Conservation (phyloP, 2,329 filamentous ascomycete genomes). For the Sclerotiophoma versabilis region DNA sequence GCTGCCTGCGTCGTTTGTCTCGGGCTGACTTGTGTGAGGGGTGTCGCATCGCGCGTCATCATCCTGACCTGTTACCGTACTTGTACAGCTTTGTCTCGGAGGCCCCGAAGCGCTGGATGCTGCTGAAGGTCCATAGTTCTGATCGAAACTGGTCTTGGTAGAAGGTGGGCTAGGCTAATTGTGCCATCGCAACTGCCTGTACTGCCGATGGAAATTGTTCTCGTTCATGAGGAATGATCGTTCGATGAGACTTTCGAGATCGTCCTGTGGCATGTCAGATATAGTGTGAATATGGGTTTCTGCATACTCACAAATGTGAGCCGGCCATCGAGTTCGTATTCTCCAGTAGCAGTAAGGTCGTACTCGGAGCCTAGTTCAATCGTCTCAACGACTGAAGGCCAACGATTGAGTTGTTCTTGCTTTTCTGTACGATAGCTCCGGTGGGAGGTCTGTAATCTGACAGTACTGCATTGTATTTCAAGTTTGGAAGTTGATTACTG, state of each 20-base stretch:
- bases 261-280: slow-evolving; percentile 14
- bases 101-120: neutral
- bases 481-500: neutral
- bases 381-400: neutral
- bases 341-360: slow-evolving; percentile 5
- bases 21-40: neutral
- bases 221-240: slow-evolving; percentile 30
- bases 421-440: neutral
- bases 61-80: neutral
- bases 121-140: neutral
- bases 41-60: neutral
- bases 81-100: neutral
- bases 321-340: slow-evolving; percentile 22
- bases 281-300: neutral
- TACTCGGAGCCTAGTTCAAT: slow-evolving; percentile 18
- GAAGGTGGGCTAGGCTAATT: neutral
- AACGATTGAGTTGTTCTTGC: neutral
- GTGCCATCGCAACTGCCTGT: slow-evolving; percentile 22
- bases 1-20: neutral
- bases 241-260: slow-evolving; percentile 28
- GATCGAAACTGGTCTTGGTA: neutral
- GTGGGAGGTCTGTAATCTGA: neutral
- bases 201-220: slow-evolving; percentile 13
- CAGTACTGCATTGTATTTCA: neutral
- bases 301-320: slow-evolving; percentile 24